These are phyloP conservation scores for Sordariomycetes sp. DNA, from an alignment of 2,329 filamentous ascomycete genomes.

Conservation along the genomic window DNA sequence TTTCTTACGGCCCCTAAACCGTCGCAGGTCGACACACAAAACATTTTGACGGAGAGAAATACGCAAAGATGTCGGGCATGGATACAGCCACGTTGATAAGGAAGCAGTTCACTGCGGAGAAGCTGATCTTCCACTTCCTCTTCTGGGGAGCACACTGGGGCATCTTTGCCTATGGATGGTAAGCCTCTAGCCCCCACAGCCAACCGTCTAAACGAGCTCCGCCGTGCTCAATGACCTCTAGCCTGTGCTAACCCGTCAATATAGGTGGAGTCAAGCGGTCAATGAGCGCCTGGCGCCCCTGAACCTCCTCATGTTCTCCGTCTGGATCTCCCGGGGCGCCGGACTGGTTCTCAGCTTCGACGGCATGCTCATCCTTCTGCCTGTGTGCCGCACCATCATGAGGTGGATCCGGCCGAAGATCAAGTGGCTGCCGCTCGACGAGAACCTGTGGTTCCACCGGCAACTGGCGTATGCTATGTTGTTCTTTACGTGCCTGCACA, in stretches of 20 bases:
- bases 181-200: conserved; percentile 17
- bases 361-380: conserved; percentile 75
- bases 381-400: conserved; percentile 87
- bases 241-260: background rate
- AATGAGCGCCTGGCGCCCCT: conserved; percentile 60
- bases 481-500: conserved; percentile 69
- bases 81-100: conserved; percentile 27
- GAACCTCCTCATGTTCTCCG: conserved; percentile 74
- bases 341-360: conserved; percentile 78
- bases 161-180: conserved; percentile 81
- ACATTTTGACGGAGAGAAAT: conserved; percentile 5
- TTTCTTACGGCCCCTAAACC: conserved; percentile 4
- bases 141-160: conserved; percentile 71
- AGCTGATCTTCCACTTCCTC: conserved; percentile 65
- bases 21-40: conserved; percentile 44
- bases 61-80: conserved; percentile 23
- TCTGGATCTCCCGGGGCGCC: conserved; percentile 93
- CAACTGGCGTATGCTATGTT: conserved; percentile 86
- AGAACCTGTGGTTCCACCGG: conserved; percentile 93
- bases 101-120: conserved; percentile 55
- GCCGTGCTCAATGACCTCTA: background rate
- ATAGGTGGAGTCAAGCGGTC: conserved; percentile 63
- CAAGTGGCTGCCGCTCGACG: conserved; percentile 82
- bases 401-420: conserved; percentile 77
- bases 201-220: background rate